Base-by-base conservation (phyloP, 106 monocot species). In the Dendrobium officinale region DNA sequence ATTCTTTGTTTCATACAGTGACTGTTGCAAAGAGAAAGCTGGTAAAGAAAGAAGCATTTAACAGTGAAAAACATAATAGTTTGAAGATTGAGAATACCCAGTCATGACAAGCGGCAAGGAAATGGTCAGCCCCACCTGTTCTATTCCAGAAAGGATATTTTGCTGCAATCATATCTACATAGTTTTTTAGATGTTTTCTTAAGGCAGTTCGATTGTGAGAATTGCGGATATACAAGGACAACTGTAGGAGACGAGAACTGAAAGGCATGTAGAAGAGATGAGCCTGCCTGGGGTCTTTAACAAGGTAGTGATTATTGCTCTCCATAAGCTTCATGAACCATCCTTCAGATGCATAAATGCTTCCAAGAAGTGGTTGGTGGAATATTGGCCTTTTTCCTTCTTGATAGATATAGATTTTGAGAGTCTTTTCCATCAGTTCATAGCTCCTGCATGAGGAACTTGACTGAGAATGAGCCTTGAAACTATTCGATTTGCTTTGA, bases 321-420 rank as follows among this genome's bases (percentile, higher is more conserved):
- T 90, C 84, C 82, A 90, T 80, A 0, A 82, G 77, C 77, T 88
- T 90, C 90, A 90, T 88, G 68, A 88, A 90, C 90, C 90, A 90
- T 78, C 90, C 90, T 79, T 90, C 88, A 6, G 88, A 90, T 9
- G 90, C 85, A 80, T 90, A 90, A 7, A 88, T 88, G 42, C 90
- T 87, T 20, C 79, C 86, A 11, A 90, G 78, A 3, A 77, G 77
- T 67, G 88, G 88, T 70, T 80, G 44, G 77, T 90, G 90, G 47
- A 88, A 85, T n/a, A 88, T 75, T 15, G 88, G 90, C 24, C 64
- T 76, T 3, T 74, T 3, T 22, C 88, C 90, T 20, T 90, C 90
- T 80, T 84, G 80, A 68, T 90, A 90, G 8, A 90, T 45, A 49
- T 90, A 88, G 1, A 90, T 84, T 80, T 90, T 90, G 0, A 90